Conservation (phyloP, 2,329 filamentous ascomycete species). For the Venturia carpophila region DNA sequence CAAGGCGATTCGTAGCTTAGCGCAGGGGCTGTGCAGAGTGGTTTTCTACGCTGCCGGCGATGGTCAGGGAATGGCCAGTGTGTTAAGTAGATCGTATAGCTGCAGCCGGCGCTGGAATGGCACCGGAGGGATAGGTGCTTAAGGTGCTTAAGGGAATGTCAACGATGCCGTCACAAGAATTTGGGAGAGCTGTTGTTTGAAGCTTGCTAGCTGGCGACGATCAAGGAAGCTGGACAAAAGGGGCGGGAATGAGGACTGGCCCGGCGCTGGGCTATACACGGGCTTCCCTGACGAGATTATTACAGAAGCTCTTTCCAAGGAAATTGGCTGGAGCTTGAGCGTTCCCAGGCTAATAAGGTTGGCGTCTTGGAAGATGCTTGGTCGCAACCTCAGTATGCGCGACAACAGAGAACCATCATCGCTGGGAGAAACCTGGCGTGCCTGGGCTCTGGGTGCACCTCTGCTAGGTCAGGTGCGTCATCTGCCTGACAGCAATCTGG, state of each 20-base stretch:
- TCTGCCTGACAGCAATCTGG: not conserved
- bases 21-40: slow-evolving; percentile 6
- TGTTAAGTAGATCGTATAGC: not conserved
- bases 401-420: not conserved
- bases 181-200: not conserved
- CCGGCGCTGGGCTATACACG: not conserved
- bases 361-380: slow-evolving; percentile 4
- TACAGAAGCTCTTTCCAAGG: slow-evolving; percentile 11
- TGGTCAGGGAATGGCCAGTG: not conserved
- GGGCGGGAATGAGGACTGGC: not conserved
- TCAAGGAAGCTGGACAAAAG: not conserved
- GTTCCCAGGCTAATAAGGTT: not conserved
- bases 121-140: not conserved
- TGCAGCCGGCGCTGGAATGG: not conserved
- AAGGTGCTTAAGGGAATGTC: not conserved
- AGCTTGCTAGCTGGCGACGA: not conserved
- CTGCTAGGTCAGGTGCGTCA: not conserved
- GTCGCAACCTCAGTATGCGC: not conserved
- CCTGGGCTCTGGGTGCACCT: not conserved
- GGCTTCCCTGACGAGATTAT: not conserved
- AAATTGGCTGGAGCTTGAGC: slow-evolving; percentile 1
- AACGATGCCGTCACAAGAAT: not conserved
- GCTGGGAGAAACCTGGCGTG: too few species aligned
- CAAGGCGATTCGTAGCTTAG: not conserved
- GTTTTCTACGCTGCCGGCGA: not conserved